Base-by-base conservation (phyloP, 2,329 filamentous ascomycete genomes). In the Pseudohalonectria lignicola region DNA sequence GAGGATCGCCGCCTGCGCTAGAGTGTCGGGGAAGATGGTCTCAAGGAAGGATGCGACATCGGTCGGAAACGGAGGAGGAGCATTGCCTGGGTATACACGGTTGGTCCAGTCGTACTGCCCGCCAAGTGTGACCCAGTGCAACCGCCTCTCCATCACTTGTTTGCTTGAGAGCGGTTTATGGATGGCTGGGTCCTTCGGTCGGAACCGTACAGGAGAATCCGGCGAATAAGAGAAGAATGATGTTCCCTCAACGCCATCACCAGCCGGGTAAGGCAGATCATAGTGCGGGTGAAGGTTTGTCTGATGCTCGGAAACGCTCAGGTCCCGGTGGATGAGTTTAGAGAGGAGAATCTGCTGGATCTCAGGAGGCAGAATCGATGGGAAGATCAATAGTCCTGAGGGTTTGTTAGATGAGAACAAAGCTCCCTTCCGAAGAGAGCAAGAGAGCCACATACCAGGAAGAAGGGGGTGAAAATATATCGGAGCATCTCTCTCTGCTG, bases 41-140 rank as follows among this genome's bases (percentile, higher is more conserved):
- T 76, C 67, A 1, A 95, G 62, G 7, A 94, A 71, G 1, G 53
- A 56, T 4, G 76, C 76, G 35, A 93, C 70, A 52, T 94, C 86
- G 2, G 55, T 30, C 0, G 90, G 88, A 49, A 95, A 95, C 0
- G 86, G 86, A 1, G 83, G 79, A 4, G 56, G 42, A 13, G 70
- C 67, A 9, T 2, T 6, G 16, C 18, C 66, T 0, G 88, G 87
- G 53, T 96, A 96, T 11, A 75, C 63, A 47, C 94, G 88, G 40
- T 76, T 74, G 0, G 87, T 93, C 92, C 90, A 96, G 62, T 96
- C 85, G 57, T 96, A 96, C 57, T 96, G 92, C 0, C 87, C 90
- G 36, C 92, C 92, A 3, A 98, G 73, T 0, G 90, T 96, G 31
- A 93, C 75, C 92, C 92, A 98, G 48, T 90, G 86, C 18, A 96